Evolutionary conservation across 2,329 filamentous ascomycete genomes (phyloP), one percentile per base, ranked within the genome.

Genomic region (Ceratocystis albifundus): DNA sequence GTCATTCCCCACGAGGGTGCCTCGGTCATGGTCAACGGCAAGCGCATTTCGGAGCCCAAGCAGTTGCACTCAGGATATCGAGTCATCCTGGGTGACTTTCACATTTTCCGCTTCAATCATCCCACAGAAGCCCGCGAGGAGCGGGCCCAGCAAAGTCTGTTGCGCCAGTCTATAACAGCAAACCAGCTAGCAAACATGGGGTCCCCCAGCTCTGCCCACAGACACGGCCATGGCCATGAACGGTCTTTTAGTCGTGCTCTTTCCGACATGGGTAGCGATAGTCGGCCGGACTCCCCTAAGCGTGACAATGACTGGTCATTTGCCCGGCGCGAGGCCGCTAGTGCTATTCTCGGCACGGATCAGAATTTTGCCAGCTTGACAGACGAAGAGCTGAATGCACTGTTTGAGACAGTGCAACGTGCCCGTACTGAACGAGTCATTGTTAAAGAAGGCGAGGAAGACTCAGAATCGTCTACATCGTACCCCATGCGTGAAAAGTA

Each of bases 101-200:
- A 99, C 75, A 99, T 99, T 69, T 97, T 99, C 77, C 83, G 94
- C 66, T 99, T 99, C 79, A 99, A 97, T 72, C 92, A 99, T 73
- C 94, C 94, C 0, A 88, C 96, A 80, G 94, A 99, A 77, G 94
- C 94, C 36, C 86, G 90, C 67, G 93, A 92, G 2, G 94, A 99
- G 76, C 81, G 94, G 65, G 92, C 90, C 12, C 90, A 96, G 72
- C 85, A 89, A 71, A 68, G 67, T 32, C 62, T 69, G 59, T 89
- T 74, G 8, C 73, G 89, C 69, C 85, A 90, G 73, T 95, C 92
- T 1, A 77, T 87, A 45, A 85, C 84, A 4, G 83, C 82, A 41
- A 86, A 76, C 70, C 83, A 86, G 71, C 73, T 88, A 25, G 80
- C 82, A 68, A 78, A 75, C 5, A 76, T 84, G 0, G 68, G 80